Evolutionary conservation across 208 protist genomes (phyloP).

Genomic region (Tetramitus jugosus): DNA sequence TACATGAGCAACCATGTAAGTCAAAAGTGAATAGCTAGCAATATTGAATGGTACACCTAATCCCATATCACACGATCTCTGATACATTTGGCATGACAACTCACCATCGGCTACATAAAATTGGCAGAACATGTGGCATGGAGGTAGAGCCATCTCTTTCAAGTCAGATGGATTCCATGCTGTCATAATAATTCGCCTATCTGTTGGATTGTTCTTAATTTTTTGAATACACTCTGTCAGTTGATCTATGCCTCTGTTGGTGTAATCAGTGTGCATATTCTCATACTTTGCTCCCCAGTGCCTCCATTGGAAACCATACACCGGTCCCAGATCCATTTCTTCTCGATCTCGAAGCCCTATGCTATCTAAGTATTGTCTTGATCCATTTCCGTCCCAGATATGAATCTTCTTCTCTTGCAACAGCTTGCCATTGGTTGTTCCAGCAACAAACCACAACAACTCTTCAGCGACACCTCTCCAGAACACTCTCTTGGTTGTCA

Average conservation of each 20-base stretch:
- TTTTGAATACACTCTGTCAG: slow-evolving; percentile 76
- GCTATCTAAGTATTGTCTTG: slow-evolving; percentile 85
- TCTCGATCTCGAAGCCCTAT: slow-evolving; percentile 75
- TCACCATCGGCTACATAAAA: slow-evolving; percentile 88
- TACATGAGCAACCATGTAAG: slow-evolving; percentile 77
- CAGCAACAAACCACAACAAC: slow-evolving; percentile 94
- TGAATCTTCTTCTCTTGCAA: slow-evolving; percentile 77
- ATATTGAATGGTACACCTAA: slow-evolving; percentile 99
- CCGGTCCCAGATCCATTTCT: slow-evolving; percentile 91
- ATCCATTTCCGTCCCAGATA: slow-evolving; percentile 97
- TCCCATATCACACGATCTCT: slow-evolving; percentile 88
- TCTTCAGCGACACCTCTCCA: slow-evolving; percentile 93
- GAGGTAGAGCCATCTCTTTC: slow-evolving; percentile 90
- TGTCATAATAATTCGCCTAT: slow-evolving; percentile 87
- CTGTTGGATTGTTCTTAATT: slow-evolving; percentile 81
- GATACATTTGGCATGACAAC: slow-evolving; percentile 86
- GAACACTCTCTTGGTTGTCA: slow-evolving; percentile 97
- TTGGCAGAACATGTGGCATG: slow-evolving; percentile 85
- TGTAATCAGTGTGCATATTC: slow-evolving; percentile 67
- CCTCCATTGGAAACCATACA: slow-evolving; percentile 98
- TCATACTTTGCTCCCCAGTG: slow-evolving; percentile 93
- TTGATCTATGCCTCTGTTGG: slow-evolving; percentile 90
- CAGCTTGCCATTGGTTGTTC: slow-evolving; percentile 82
- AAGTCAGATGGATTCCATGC: slow-evolving; percentile 94
- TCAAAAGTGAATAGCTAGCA: slow-evolving; percentile 91